These are phyloP conservation scores for Aureobasidium sp. DNA, from an alignment of 2,329 filamentous ascomycete genomes.

Conservation along the genomic window DNA sequence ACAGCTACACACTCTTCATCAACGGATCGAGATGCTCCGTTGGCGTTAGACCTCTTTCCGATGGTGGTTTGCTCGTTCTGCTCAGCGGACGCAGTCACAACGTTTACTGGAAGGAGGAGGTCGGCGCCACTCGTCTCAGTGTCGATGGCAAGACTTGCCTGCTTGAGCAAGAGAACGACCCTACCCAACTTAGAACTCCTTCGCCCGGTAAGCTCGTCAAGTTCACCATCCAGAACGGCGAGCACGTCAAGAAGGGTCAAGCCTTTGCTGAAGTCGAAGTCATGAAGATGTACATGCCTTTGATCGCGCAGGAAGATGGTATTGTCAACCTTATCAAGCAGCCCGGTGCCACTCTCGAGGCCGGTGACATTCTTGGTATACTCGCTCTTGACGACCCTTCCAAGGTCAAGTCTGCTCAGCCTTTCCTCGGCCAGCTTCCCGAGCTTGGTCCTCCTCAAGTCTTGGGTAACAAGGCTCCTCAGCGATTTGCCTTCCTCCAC, in stretches of 20 bases:
- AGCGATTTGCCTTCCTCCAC: constrained; percentile 72
- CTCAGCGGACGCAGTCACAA: constrained; percentile 92
- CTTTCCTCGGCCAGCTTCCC: constrained; percentile 86
- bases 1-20: constrained; percentile 97
- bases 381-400: constrained; percentile 90
- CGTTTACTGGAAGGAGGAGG: constrained; percentile 99
- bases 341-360: constrained; percentile 93
- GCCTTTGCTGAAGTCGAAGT: constrained; percentile 96
- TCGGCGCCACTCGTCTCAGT: constrained; percentile 87
- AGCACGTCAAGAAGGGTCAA: constrained; percentile 87
- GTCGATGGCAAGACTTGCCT: constrained; percentile 98
- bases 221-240: constrained; percentile 91
- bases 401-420: constrained; percentile 92
- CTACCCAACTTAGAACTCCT: constrained; percentile 89
- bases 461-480: constrained; percentile 82
- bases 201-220: constrained; percentile 97
- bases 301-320: constrained; percentile 90
- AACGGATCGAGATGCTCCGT: constrained; percentile 96
- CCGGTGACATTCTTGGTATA: constrained; percentile 97
- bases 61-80: constrained; percentile 86
- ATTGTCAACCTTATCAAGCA: constrained; percentile 98
- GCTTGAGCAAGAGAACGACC: constrained; percentile 97
- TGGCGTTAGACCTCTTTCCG: constrained; percentile 83
- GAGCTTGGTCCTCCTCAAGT: constrained; percentile 79
- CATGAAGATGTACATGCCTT: constrained; percentile 99